These are phyloP conservation scores for Boletus vermiculosoides DNA, from an alignment of 768 basidiomycete genomes.

Conservation along the genomic window DNA sequence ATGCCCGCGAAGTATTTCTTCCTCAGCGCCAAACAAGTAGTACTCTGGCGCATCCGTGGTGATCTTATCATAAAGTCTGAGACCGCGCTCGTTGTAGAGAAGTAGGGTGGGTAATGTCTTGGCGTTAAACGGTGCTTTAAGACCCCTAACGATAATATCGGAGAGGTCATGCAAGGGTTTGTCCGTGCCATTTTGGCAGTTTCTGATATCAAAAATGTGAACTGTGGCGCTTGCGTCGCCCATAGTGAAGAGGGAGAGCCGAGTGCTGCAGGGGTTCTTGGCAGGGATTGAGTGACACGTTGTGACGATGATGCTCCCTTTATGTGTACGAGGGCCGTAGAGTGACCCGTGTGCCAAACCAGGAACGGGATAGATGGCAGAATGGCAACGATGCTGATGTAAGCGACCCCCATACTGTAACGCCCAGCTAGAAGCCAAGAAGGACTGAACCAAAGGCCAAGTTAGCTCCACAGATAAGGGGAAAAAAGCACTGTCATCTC, in stretches of 20 bases:
- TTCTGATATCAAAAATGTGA: constrained; percentile 25
- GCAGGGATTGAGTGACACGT: not conserved
- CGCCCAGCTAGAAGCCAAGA: not conserved
- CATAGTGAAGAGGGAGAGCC: constrained; percentile 8
- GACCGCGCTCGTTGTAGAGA: constrained; percentile 83
- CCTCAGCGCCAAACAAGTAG: constrained; percentile 88
- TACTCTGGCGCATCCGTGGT: constrained; percentile 80
- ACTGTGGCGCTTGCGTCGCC: constrained; percentile 20
- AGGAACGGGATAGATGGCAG: too few relatives aligned
- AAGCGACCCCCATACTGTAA: constrained; percentile 6
- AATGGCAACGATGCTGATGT: constrained; percentile 8
- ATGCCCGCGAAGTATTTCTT: constrained; percentile 73
- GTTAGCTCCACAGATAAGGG: not conserved
- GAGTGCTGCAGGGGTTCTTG: not conserved
- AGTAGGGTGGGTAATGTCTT: constrained; percentile 78
- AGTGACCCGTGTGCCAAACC: not conserved
- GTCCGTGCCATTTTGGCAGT: constrained; percentile 5
- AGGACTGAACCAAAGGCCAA: not conserved
- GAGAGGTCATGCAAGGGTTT: constrained; percentile 34
- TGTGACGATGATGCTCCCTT: not conserved
- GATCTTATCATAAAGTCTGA: constrained; percentile 83
- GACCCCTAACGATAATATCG: constrained; percentile 52
- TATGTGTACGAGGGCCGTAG: not conserved
- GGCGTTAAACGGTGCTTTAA: constrained; percentile 50
- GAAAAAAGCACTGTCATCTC: not conserved